A percentile compares a stretch with the other conserved stretches of the same genome.
Evolutionary conservation across 2,329 filamentous ascomycete genomes (phyloP).

Genomic region (Aspergillus pseudoviridinutans): DNA sequence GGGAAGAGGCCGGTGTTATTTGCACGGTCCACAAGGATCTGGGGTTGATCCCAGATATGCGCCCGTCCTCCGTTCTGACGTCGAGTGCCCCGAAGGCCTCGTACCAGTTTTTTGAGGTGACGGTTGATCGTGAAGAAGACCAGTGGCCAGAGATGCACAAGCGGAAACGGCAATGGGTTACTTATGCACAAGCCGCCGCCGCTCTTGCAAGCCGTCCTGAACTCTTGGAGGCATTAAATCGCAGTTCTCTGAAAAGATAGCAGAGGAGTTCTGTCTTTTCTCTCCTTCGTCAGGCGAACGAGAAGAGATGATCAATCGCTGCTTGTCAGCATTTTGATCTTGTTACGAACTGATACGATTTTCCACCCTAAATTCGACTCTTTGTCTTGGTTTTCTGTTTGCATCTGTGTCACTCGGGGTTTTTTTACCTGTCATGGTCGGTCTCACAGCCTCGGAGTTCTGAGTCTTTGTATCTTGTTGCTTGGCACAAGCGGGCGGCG

Average conservation of each 20-base stretch:
- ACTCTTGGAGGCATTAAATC: constrained; percentile 78
- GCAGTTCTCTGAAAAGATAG: constrained; percentile 65
- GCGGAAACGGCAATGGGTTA: constrained; percentile 85
- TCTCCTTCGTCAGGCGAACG: neutral
- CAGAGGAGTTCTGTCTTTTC: constrained; percentile 8
- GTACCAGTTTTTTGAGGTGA: constrained; percentile 67
- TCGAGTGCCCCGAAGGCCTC: constrained; percentile 62
- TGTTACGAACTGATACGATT: constrained; percentile 24
- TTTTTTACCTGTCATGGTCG: constrained; percentile 7
- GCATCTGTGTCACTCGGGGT: constrained; percentile 4
- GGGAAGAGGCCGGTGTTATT: constrained; percentile 94
- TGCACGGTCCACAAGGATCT: constrained; percentile 82
- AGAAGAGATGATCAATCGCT: neutral
- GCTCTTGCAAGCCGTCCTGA: constrained; percentile 76
- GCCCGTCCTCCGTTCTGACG: constrained; percentile 52
- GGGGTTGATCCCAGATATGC: constrained; percentile 78
- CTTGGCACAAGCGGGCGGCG: constrained; percentile 14
- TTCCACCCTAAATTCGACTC: constrained; percentile 5
- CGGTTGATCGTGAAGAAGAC: constrained; percentile 77
- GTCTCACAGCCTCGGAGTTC: constrained; percentile 16
- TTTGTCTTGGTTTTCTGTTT: constrained; percentile 6
- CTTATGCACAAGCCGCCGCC: constrained; percentile 74
- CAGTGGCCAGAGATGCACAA: constrained; percentile 96
- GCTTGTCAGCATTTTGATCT: constrained; percentile 4
- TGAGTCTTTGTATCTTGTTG: constrained; percentile 11